Evolutionary conservation across 805 yeast genomes (phyloP).

Genomic region (Scheffersomyces ergatensis): DNA sequence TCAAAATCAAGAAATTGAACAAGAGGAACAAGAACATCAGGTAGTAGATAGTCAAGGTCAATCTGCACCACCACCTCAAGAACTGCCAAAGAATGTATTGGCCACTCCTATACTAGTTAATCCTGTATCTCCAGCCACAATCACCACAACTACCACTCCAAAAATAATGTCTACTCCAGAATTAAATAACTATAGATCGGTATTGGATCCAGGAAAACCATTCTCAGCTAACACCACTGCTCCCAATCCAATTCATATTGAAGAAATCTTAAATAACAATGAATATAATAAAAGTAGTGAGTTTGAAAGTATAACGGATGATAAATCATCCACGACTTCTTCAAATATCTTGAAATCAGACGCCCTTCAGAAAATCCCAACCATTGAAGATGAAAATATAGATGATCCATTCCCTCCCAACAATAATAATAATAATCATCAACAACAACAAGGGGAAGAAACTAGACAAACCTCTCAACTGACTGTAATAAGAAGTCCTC

Average conservation of each 20-base stretch:
- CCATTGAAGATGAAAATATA: slow-evolving; percentile 31
- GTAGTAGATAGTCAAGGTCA: too few relatives aligned
- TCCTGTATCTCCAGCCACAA: neutral
- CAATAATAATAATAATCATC: neutral
- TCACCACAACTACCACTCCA: neutral
- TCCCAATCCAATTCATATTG: slow-evolving; percentile 11
- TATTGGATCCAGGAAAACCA: slow-evolving; percentile 48
- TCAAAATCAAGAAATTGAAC: neutral
- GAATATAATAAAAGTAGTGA: slow-evolving; percentile 10
- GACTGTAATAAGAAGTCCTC: slow-evolving; percentile 3
- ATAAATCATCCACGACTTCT: slow-evolving; percentile 2
- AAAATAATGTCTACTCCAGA: neutral
- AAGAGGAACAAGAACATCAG: neutral
- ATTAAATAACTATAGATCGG: slow-evolving; percentile 20
- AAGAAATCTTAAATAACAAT: slow-evolving; percentile 12
- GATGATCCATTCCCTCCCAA: slow-evolving; percentile 14
- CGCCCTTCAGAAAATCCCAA: slow-evolving; percentile 26
- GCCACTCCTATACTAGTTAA: neutral
- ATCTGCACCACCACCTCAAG: neutral
- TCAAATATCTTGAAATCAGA: slow-evolving; percentile 14
- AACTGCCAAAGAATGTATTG: neutral
- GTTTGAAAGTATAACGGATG: slow-evolving; percentile 5
- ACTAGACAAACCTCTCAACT: neutral
- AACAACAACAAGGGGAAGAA: neutral
- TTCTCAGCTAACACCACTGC: slow-evolving; percentile 18